These are phyloP conservation scores for Penicillium sp. DNA, from an alignment of 2,329 filamentous ascomycete species.

Conservation along the genomic window DNA sequence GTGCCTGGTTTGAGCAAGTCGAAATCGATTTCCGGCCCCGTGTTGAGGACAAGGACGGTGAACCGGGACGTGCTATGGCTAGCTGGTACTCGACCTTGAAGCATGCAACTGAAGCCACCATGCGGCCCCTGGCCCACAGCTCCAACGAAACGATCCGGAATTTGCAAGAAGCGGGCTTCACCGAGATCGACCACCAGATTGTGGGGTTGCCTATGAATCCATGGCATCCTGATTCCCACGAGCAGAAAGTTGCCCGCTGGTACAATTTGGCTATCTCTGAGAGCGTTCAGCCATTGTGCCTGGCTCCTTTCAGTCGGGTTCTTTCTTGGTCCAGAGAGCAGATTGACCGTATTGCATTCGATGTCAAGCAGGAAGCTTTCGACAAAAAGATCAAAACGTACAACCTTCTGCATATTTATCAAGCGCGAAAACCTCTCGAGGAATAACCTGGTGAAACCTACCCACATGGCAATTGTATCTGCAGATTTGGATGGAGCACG, in stretches of 20 bases:
- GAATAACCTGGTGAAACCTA: slow-evolving; percentile 5
- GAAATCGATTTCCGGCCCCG: slow-evolving; percentile 81
- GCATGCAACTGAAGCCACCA: slow-evolving; percentile 63
- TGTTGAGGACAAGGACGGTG: slow-evolving; percentile 52
- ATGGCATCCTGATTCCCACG: slow-evolving; percentile 64
- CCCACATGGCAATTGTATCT: background rate
- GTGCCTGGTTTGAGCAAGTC: slow-evolving; percentile 78
- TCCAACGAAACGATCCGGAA: slow-evolving; percentile 53
- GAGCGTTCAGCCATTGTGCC: slow-evolving; percentile 68
- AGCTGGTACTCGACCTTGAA: slow-evolving; percentile 70
- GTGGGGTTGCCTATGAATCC: slow-evolving; percentile 71
- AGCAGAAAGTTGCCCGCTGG: slow-evolving; percentile 72
- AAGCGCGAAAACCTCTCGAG: slow-evolving; percentile 39
- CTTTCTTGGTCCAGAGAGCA: slow-evolving; percentile 60
- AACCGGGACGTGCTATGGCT: slow-evolving; percentile 52
- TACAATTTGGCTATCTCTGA: slow-evolving; percentile 76
- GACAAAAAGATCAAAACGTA: slow-evolving; percentile 68
- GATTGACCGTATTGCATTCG: slow-evolving; percentile 60
- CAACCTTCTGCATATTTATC: slow-evolving; percentile 53
- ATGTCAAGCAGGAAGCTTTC: slow-evolving; percentile 67
- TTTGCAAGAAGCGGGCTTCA: slow-evolving; percentile 72
- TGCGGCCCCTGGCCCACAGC: slow-evolving; percentile 66
- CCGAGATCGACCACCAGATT: slow-evolving; percentile 69
- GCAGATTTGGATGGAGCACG: no score
- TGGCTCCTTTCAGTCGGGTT: slow-evolving; percentile 69